phyloP scores from a whole-genome alignment of 306 rosid genomes.

The Ormosia emarginata region DNA sequence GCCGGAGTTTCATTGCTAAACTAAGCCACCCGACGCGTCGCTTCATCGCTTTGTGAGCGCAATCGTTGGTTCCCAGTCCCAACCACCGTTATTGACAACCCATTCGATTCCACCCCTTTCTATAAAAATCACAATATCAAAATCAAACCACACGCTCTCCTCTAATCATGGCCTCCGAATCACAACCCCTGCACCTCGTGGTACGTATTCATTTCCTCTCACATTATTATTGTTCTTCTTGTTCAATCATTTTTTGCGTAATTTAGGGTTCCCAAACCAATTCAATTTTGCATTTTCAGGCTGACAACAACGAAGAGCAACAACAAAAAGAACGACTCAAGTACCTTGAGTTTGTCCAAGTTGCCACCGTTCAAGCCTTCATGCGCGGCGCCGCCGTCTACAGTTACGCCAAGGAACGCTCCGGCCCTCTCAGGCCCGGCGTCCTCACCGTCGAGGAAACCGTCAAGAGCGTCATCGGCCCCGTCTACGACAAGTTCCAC shows the following conservation, averaged over 20 bases:
- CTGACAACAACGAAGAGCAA: neutral
- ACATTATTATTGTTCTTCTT: no score
- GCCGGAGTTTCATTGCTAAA: no score
- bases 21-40: no score
- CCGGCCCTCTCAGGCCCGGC: slow-evolving; percentile 12
- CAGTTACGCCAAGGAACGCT: slow-evolving; percentile 8
- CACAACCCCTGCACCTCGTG: neutral
- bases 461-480: slow-evolving; percentile 19
- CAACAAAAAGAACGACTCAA: neutral
- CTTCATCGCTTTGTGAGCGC: neutral
- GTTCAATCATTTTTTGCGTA: no score
- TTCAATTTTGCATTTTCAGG: neutral
- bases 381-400: slow-evolving; percentile 14
- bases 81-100: neutral
- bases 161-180: neutral
- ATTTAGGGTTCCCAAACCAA: no score
- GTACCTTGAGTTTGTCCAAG: neutral
- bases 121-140: neutral
- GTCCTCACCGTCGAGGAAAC: slow-evolving; percentile 27
- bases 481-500: slow-evolving; percentile 24
- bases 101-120: neutral
- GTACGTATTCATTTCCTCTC: neutral
- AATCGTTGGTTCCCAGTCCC: neutral
- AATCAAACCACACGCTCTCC: neutral
- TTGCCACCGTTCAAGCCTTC: neutral